Evolutionary conservation across 192 early-diverging fungal genomes (phyloP).

Genomic region (Linnemannia elongata): DNA sequence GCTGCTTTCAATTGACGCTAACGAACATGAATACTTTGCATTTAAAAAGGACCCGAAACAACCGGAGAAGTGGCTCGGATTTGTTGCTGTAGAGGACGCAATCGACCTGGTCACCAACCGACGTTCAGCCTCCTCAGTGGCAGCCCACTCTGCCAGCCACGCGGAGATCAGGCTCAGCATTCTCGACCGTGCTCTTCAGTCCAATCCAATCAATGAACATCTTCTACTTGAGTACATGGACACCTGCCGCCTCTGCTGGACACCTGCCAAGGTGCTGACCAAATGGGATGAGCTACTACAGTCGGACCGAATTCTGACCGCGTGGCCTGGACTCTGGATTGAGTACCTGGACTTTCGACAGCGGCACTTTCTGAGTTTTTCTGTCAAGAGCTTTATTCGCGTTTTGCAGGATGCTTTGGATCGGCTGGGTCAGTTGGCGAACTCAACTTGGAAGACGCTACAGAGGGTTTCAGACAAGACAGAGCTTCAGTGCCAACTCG

Average conservation of each 20-base stretch:
- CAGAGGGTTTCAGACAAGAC: neutral
- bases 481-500: constrained; percentile 25
- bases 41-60: constrained; percentile 58
- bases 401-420: constrained; percentile 63
- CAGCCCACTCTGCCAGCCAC: constrained; percentile 56
- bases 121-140: constrained; percentile 12
- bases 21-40: neutral
- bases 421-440: constrained; percentile 39
- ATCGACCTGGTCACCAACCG: constrained; percentile 34
- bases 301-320: constrained; percentile 19
- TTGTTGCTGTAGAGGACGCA: constrained; percentile 68
- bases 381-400: constrained; percentile 59
- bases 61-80: constrained; percentile 62
- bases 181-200: constrained; percentile 65
- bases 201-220: constrained; percentile 62
- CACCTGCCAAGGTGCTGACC: constrained; percentile 58
- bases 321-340: constrained; percentile 66
- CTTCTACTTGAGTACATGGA: constrained; percentile 62
- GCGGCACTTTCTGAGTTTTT: constrained; percentile 66
- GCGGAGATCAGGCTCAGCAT: constrained; percentile 68
- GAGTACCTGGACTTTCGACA: constrained; percentile 70
- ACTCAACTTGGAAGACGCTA: constrained; percentile 6
- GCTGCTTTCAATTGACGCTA: neutral
- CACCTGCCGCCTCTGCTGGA: constrained; percentile 62
- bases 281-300: constrained; percentile 68